phyloP scores from a whole-genome alignment of 805 yeast genomes.

The Kluyveromyces starmeri region DNA sequence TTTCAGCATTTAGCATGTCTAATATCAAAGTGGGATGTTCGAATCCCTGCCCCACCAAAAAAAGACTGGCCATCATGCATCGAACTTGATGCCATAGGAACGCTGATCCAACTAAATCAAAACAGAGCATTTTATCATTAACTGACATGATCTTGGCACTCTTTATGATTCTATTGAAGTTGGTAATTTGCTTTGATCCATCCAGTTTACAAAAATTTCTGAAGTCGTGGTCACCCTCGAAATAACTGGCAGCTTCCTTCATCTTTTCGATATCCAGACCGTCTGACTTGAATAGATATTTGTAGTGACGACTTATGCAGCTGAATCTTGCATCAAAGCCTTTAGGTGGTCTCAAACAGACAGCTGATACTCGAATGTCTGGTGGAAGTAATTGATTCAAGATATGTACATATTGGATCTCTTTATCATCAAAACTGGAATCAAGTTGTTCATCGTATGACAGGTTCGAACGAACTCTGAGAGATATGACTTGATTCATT shows the following conservation, averaged over 20 bases:
- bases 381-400: constrained; percentile 71
- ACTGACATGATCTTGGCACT: constrained; percentile 39
- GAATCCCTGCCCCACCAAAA: constrained; percentile 68
- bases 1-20: constrained; percentile 48
- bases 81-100: constrained; percentile 98
- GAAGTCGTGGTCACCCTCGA: constrained; percentile 76
- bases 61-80: constrained; percentile 81
- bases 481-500: constrained; percentile 84
- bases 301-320: constrained; percentile 78
- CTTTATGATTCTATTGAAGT: constrained; percentile 57
- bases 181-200: constrained; percentile 85
- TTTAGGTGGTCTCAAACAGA: constrained; percentile 74
- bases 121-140: constrained; percentile 43
- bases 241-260: constrained; percentile 53
- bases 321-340: constrained; percentile 90
- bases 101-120: constrained; percentile 80
- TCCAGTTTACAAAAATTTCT: constrained; percentile 92
- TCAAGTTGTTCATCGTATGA: constrained; percentile 52
- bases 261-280: constrained; percentile 56
- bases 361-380: constrained; percentile 75
- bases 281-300: constrained; percentile 59
- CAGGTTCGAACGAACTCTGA: constrained; percentile 63
- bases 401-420: constrained; percentile 66
- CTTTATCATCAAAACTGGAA: constrained; percentile 50
- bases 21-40: constrained; percentile 54